phyloP scores from a whole-genome alignment of 1,284 basidiomycete species.

The Trametes versicolor region DNA sequence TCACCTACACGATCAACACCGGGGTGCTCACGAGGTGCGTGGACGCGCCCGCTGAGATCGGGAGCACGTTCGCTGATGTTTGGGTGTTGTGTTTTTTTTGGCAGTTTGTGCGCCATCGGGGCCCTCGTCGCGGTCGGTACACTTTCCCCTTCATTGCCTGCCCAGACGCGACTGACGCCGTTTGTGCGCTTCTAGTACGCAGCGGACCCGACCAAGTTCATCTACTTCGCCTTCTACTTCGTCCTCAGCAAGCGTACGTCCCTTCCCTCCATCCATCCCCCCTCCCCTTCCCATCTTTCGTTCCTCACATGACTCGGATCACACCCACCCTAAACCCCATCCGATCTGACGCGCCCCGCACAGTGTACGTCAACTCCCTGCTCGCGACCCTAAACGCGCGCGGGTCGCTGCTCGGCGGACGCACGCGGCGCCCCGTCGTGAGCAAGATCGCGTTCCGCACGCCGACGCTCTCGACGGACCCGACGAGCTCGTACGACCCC shows the following conservation, averaged over 20 bases:
- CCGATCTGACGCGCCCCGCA: background rate
- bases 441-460: conserved; percentile 18
- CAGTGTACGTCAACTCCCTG: conserved; percentile 33
- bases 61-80: too few relatives aligned
- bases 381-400: conserved; percentile 31
- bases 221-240: conserved; percentile 40
- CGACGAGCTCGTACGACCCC: conserved; percentile 21
- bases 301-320: background rate
- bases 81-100: too few relatives aligned
- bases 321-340: background rate
- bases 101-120: conserved; percentile 33
- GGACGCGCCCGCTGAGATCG: background rate
- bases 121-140: conserved; percentile 31
- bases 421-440: conserved; percentile 1
- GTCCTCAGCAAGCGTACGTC: conserved; percentile 37
- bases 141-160: background rate
- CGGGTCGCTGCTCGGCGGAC: conserved; percentile 18
- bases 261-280: background rate
- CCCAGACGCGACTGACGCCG: background rate
- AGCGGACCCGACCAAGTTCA: conserved; percentile 29
- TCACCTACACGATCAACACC: conserved; percentile 38
- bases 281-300: background rate
- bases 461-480: conserved; percentile 20
- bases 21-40: conserved; percentile 36
- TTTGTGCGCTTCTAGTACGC: conserved; percentile 25